These are phyloP conservation scores for Ilex aquifolium DNA, from an alignment of 257 asterid species.

Conservation along the genomic window DNA sequence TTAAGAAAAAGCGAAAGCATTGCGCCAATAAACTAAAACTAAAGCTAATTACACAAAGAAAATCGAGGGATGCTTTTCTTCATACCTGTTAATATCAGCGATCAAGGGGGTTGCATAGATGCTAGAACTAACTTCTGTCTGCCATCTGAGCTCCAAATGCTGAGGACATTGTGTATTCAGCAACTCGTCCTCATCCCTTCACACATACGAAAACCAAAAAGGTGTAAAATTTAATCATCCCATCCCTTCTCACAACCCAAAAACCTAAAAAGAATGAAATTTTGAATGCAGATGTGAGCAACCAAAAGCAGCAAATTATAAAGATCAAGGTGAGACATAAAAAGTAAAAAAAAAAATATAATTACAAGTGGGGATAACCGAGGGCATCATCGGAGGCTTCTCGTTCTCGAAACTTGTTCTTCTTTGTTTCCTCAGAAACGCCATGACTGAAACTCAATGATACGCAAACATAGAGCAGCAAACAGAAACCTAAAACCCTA, in stretches of 20 bases:
- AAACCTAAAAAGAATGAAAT: slow-evolving; percentile 3
- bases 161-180: slow-evolving; percentile 94
- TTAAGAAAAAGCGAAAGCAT: too few relatives aligned
- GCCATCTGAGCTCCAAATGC: slow-evolving; percentile 97
- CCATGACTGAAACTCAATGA: slow-evolving; percentile 50
- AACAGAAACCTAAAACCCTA: slow-evolving; percentile 45
- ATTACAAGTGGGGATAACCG: slow-evolving; percentile 82
- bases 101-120: slow-evolving; percentile 85
- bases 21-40: not conserved
- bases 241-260: not conserved
- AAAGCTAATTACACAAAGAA: slow-evolving; percentile 5
- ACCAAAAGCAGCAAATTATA: not conserved
- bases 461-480: slow-evolving; percentile 33
- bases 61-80: slow-evolving; percentile 1
- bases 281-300: not conserved
- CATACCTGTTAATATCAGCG: slow-evolving; percentile 95
- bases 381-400: slow-evolving; percentile 90
- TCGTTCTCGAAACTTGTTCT: slow-evolving; percentile 87
- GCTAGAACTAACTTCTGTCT: slow-evolving; percentile 97
- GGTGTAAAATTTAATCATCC: too few relatives aligned
- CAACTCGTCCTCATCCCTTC: slow-evolving; percentile 83
- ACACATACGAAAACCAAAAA: slow-evolving; percentile 10
- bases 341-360: slow-evolving; percentile 7
- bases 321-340: not conserved
- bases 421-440: slow-evolving; percentile 50